Evolutionary conservation across 2,329 filamentous ascomycete genomes (phyloP).

Genomic region (Akanthomyces dipterigenus): DNA sequence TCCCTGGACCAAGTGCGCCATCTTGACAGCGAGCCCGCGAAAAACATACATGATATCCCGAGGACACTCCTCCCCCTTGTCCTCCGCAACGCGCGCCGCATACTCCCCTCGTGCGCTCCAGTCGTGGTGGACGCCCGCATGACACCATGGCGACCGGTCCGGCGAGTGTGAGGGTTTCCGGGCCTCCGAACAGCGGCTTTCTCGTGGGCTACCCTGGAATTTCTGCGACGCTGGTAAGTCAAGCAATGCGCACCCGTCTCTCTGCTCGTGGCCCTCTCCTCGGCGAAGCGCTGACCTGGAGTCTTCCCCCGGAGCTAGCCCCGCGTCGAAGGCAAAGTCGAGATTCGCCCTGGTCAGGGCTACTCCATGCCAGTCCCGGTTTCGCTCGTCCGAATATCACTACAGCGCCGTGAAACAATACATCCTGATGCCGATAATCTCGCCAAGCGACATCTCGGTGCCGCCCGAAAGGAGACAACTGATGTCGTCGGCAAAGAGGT

Average conservation of each 20-base stretch:
- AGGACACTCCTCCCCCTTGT: not conserved
- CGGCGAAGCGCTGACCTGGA: conserved; percentile 15
- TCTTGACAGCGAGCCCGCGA: not conserved
- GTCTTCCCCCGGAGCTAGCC: conserved; percentile 50
- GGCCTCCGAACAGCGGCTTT: conserved; percentile 94
- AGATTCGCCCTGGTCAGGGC: conserved; percentile 81
- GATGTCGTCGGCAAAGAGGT: conserved; percentile 96
- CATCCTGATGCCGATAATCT: conserved; percentile 93
- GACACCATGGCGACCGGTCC: conserved; percentile 28
- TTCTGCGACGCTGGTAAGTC: conserved; percentile 86
- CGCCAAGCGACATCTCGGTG: conserved; percentile 83
- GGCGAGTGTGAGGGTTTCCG: conserved; percentile 78
- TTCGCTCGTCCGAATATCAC: conserved; percentile 87
- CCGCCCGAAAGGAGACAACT: conserved; percentile 81
- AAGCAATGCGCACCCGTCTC: conserved; percentile 13
- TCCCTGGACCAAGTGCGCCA: not conserved
- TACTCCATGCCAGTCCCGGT: conserved; percentile 84
- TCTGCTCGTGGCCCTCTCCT: not conserved
- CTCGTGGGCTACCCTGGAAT: conserved; percentile 96
- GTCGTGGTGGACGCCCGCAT: conserved; percentile 54
- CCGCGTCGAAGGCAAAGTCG: conserved; percentile 94
- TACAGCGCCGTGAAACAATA: conserved; percentile 91
- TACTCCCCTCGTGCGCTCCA: not conserved
- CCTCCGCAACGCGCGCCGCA: not conserved
- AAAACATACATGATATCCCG: not conserved